phyloP scores from a whole-genome alignment of 1,284 basidiomycete genomes.

The Wolfiporia cocos region DNA sequence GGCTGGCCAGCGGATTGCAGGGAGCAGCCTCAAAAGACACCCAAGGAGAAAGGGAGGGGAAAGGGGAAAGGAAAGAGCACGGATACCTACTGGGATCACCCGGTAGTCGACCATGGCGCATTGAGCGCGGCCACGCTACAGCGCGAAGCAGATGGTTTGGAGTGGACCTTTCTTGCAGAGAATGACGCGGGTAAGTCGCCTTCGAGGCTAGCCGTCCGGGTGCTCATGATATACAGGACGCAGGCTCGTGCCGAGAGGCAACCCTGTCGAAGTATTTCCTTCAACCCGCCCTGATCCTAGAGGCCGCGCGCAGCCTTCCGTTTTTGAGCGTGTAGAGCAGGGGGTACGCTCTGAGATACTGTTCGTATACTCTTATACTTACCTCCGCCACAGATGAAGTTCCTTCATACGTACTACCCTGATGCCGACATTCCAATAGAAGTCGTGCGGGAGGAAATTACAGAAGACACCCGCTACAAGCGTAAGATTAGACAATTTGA shows the following conservation, averaged over 20 bases:
- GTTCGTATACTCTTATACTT: neutral
- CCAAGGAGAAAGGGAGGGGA: conserved; percentile 24
- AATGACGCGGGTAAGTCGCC: conserved; percentile 18
- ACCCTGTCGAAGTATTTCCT: conserved; percentile 45
- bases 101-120: conserved; percentile 48
- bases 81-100: conserved; percentile 34
- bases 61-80: conserved; percentile 15
- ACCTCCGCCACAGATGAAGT: conserved; percentile 51
- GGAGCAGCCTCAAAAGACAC: conserved; percentile 6
- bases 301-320: conserved; percentile 25
- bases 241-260: conserved; percentile 22
- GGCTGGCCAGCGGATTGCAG: conserved; percentile 53
- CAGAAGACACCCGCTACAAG: conserved; percentile 33
- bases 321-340: conserved; percentile 48
- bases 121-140: conserved; percentile 47
- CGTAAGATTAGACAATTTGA: conserved; percentile 40
- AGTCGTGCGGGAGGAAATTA: conserved; percentile 49
- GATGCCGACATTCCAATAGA: conserved; percentile 66
- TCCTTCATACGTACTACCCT: conserved; percentile 60
- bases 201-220: neutral
- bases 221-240: conserved; percentile 13
- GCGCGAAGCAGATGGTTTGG: conserved; percentile 32
- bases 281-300: conserved; percentile 38
- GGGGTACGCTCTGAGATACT: conserved; percentile 37
- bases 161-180: conserved; percentile 46